Conservation (phyloP, 2,329 filamentous ascomycete species). For the Fonsecaea pugnacius region DNA sequence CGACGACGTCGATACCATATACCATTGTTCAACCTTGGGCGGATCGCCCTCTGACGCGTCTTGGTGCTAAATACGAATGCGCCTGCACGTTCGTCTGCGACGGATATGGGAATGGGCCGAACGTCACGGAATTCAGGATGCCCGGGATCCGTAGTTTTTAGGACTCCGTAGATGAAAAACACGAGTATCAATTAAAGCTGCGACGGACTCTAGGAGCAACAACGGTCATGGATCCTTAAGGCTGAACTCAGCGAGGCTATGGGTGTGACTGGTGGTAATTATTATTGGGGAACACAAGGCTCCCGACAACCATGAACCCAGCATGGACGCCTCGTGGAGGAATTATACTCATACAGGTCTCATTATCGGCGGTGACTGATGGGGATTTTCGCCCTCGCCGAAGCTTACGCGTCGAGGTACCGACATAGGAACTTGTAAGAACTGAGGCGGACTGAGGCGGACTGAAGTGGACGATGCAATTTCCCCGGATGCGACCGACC, state of each 20-base stretch:
- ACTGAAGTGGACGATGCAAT: conserved; percentile 21
- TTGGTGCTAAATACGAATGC: neutral
- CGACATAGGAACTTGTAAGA: no score
- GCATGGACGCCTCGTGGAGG: neutral
- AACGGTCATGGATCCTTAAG: neutral
- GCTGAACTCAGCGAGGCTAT: conserved; percentile 15
- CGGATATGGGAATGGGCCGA: no score
- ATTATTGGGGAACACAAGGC: neutral
- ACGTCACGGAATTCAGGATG: no score
- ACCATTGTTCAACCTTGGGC: neutral
- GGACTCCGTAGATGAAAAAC: neutral
- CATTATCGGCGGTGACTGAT: neutral
- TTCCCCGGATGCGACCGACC: conserved; percentile 16
- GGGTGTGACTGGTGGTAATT: conserved; percentile 9
- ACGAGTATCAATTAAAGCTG: neutral
- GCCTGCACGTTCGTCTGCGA: no score
- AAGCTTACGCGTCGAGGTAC: conserved; percentile 12
- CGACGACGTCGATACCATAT: neutral
- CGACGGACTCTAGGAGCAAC: no score
- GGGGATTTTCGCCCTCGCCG: conserved; percentile 4
- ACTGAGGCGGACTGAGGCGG: neutral
- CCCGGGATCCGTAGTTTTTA: neutral
- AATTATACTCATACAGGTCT: neutral
- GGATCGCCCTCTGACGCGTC: neutral
- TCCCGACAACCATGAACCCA: neutral